Evolutionary conservation across 1,284 basidiomycete species (phyloP), one percentile per base, ranked within the genome.

Genomic region (Apiotrichum akiyoshidainum): DNA sequence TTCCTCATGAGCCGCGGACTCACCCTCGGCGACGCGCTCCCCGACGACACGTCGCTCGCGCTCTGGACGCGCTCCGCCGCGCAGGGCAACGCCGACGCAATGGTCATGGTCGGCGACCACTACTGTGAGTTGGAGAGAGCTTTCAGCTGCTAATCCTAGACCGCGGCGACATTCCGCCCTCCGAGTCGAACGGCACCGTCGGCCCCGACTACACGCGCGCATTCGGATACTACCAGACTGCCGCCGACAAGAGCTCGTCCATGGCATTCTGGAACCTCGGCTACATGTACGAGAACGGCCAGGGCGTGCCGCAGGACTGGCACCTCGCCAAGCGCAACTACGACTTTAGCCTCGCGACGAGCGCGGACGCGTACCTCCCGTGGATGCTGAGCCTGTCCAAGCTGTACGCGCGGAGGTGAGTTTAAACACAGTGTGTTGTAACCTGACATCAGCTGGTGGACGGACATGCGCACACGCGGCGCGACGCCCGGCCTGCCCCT

Each of bases 201-300:
- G 82, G 85, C 66, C 75, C 80, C 2, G 78, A 83, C 35, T 85
- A 86, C 72, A 89, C 92, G 71, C 92, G 92, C 67, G 96, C 96
- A 0, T 91, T 90, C 0, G 86, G 86, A 17, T 97, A 92, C 75
- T 99, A 99, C 73, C 92, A 92, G 71, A 88, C 90, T 33, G 77
- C 92, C 8, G 91, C 91, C 2, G 92, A 94, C 66, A 93, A 90
- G 2, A 71, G 88, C 60, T 95, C 91, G 66, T 91, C 94, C 1
- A 82, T 99, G 66, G 94, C 95, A 2, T 92, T 95, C 86, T 99
- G 94, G 93, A 97, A 97, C 71, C 79, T 99, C 31, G 96, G 95
- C 1, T 97, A 90, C 89, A 96, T 99, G 92, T 97, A 98, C 75
- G 95, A 99, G 79, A 90, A 92, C 68, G 96, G 96, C 0, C 76